Conservation (phyloP, 805 yeast genomes). For the Zygoascus flipseniorum region DNA sequence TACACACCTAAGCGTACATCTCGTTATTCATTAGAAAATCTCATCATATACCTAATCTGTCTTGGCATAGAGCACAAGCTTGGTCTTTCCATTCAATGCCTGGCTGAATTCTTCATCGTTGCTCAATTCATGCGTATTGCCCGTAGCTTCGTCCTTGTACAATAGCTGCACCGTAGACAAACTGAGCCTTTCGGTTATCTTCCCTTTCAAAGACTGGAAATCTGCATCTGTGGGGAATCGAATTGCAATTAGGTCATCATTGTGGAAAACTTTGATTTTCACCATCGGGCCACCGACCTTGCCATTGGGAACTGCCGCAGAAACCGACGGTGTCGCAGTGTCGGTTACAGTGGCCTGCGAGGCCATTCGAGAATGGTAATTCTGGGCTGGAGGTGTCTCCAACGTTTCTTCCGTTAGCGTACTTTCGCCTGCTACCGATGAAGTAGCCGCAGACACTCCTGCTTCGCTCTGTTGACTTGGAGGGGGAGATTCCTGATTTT, state of each 20-base stretch:
- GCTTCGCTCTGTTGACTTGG: not conserved
- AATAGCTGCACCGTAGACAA: constrained; percentile 21
- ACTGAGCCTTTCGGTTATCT: constrained; percentile 27
- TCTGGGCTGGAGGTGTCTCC: not conserved
- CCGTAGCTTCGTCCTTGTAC: constrained; percentile 22
- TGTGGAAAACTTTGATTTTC: constrained; percentile 32
- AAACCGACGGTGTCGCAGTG: not conserved
- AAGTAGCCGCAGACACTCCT: not conserved
- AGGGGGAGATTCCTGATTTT: not conserved
- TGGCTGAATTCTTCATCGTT: constrained; percentile 24
- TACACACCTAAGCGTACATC: not conserved
- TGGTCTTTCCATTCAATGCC: constrained; percentile 23
- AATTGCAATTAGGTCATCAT: constrained; percentile 32
- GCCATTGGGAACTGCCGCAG: not conserved
- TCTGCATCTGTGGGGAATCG: constrained; percentile 27
- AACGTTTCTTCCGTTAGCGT: not conserved
- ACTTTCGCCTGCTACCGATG: not conserved
- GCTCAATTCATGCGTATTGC: constrained; percentile 18
- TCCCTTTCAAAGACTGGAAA: constrained; percentile 23
- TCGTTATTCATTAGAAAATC: constrained; percentile 6
- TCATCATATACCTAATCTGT: not conserved
- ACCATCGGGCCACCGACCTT: constrained; percentile 10
- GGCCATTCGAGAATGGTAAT: constrained; percentile 9
- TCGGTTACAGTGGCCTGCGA: constrained; percentile 9
- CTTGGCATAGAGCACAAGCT: constrained; percentile 26